Evolutionary conservation across 805 yeast genomes (phyloP), one percentile per base, ranked within the genome.

Genomic region (Kazachstania taianensis): DNA sequence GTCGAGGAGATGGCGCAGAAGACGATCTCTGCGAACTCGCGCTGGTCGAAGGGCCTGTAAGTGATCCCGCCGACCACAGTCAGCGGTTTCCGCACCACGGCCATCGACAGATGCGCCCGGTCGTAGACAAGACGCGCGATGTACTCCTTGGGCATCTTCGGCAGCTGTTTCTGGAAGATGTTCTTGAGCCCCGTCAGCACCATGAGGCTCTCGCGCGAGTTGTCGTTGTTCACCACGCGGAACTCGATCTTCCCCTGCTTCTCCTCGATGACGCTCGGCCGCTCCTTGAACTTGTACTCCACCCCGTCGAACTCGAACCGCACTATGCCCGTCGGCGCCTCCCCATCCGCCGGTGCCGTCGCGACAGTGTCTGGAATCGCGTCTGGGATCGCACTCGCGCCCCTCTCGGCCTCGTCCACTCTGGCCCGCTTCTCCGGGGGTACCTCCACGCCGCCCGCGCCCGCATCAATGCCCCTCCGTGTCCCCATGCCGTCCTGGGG

Each of bases 21-120:
- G 18, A 92, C 99, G 63, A 92, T 92, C 59, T 92, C 99, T 1
- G 98, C 99, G 69, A 92, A 92, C 52, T 75, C 81, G 41, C 94
- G 71, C 36, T 75, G 74, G 52, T 85, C 83, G 59, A 92, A 92
- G 2, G 99, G 99, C 41, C 96, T 70, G 55, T 83, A 87, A 1
- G 99, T 92, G 33, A 92, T 87, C 2, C 99, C 99, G 28, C 99
- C 99, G 6, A 89, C 96, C 13, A 92, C 99, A 0, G 94, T 84
- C 48, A 89, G 63, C 7, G 96, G 96, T 48, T 84, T 86, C 44
- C 94, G 69, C 15, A 92, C 92, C 35, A 92, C 94, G 0, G 99
- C 98, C 72, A 92, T 86, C 0, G 96, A 86, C 27, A 94, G 65
- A 62, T 92, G 99, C 27, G 89, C 79, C 46, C 96, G 66, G 55